Base-by-base conservation (phyloP, 441 rosid genomes). In the Omphalea diandra region DNA sequence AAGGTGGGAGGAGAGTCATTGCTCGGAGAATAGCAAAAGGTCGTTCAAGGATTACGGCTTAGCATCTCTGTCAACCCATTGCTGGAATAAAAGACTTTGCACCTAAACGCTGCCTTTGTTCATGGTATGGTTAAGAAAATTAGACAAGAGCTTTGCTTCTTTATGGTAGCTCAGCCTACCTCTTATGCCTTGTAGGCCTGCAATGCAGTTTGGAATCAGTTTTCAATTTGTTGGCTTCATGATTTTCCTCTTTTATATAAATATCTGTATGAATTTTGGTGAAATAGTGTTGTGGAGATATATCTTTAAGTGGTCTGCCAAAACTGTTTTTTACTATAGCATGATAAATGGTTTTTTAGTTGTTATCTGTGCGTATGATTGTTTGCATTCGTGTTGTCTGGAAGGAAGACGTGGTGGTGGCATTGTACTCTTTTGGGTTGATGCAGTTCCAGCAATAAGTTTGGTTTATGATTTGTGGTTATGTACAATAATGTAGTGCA, bases 1-100 rank as follows among this genome's bases (percentile, higher is more conserved):
- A 88, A 81, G 99, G 99, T 54, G 99, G 99, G 24, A 83, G 95
- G 55, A 88, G 86, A 81, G 98, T 95, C 74, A 95, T 95, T 69
- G 98, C 97, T 76, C 90, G 98, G 64, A 88, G 99, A 78, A 83
- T 93, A 75, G 99, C 98, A 6, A 95, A 95, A 81, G 98, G 98
- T 32, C 93, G 99, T 49, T 77, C 85, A 53, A 89, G 99, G 86
- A 80, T 93, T 65, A 87, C 98, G 0, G 97, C 97, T 32, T 90
- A 88, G 84, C 75, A 55, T 73, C 73, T 69, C 40, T 43, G 4
- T 35, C 38, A 20, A 52, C 29, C 40, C 9, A 15, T 63, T 38
- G 66, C 35, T 40, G 63, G 54, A 38, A 67, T 63, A 57, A 38
- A 32, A 17, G 29, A 44, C 43, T 50, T 20, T 14, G 54, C 60